Conservation (phyloP, 2,329 filamentous ascomycete genomes). For the Aspergillus quadrilineatus region DNA sequence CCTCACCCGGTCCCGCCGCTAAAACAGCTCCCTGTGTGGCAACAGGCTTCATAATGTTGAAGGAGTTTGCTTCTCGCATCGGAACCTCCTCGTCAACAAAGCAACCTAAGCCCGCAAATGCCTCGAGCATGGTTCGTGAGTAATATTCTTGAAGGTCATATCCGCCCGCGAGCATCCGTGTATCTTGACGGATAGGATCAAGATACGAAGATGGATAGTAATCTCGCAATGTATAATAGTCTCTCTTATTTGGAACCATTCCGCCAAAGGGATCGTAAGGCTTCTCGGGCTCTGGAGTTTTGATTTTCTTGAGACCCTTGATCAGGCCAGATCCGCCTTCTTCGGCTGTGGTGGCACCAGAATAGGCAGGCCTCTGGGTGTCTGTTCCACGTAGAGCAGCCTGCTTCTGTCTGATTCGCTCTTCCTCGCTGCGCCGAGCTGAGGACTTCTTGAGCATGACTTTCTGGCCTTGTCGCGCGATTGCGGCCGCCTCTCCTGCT, state of each 20-base stretch:
- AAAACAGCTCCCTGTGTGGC: slow-evolving; percentile 32
- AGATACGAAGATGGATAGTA: slow-evolving; percentile 75
- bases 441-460: slow-evolving; percentile 73
- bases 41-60: slow-evolving; percentile 22
- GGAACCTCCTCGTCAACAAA: slow-evolving; percentile 74
- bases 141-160: slow-evolving; percentile 83
- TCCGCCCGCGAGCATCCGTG: slow-evolving; percentile 70
- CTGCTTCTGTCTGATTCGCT: slow-evolving; percentile 47
- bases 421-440: slow-evolving; percentile 56
- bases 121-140: slow-evolving; percentile 76
- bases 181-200: slow-evolving; percentile 64
- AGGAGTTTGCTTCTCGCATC: slow-evolving; percentile 26
- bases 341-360: slow-evolving; percentile 24
- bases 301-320: slow-evolving; percentile 71
- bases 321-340: slow-evolving; percentile 54
- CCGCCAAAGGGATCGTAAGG: slow-evolving; percentile 90
- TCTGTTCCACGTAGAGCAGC: slow-evolving; percentile 39
- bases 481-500: slow-evolving; percentile 57
- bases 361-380: slow-evolving; percentile 27
- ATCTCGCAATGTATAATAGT: slow-evolving; percentile 68
- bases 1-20: slow-evolving; percentile 20
- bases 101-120: slow-evolving; percentile 84
- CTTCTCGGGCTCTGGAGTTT: slow-evolving; percentile 63
- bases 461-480: slow-evolving; percentile 54
- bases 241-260: slow-evolving; percentile 58